phyloP scores from a whole-genome alignment of 2,329 filamentous ascomycete species.

The Talaromyces piceae region DNA sequence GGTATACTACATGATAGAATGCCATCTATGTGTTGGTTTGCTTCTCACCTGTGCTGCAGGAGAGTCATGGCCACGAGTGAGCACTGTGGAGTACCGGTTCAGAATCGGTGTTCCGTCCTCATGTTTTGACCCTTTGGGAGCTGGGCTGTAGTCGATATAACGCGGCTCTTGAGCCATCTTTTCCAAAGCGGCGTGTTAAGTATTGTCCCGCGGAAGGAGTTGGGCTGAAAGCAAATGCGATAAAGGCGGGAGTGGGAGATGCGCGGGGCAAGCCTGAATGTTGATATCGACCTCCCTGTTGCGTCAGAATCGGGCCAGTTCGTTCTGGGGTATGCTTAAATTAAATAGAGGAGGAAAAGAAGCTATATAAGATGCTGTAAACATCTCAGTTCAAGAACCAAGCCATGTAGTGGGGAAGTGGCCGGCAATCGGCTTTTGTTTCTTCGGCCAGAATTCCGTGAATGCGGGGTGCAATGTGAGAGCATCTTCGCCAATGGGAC shows the following conservation, averaged over 20 bases:
- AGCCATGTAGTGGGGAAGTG: too few relatives aligned
- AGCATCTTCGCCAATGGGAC: background rate
- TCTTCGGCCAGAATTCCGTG: slow-evolving; percentile 5
- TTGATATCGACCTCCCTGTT: background rate
- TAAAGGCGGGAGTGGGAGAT: background rate
- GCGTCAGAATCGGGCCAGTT: background rate
- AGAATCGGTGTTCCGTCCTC: slow-evolving; percentile 57
- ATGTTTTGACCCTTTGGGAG: slow-evolving; percentile 43
- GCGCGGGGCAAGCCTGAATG: background rate
- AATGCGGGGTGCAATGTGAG: slow-evolving; percentile 7
- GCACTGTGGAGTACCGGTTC: slow-evolving; percentile 76
- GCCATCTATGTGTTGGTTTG: background rate
- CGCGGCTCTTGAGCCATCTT: slow-evolving; percentile 37
- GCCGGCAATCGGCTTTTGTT: background rate
- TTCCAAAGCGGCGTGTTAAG: slow-evolving; percentile 5
- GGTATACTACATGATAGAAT: background rate
- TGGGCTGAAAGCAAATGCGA: too few relatives aligned
- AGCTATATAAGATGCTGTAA: background rate
- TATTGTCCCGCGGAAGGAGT: too few relatives aligned
- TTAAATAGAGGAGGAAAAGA: background rate
- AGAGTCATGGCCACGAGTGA: slow-evolving; percentile 82
- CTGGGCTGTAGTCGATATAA: slow-evolving; percentile 52
- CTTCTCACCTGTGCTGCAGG: slow-evolving; percentile 67
- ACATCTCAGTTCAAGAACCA: too few relatives aligned
- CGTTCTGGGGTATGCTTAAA: background rate